Evolutionary conservation across 371 early-diverging fungal species (phyloP).

Genomic region (Chytridiales sp.): DNA sequence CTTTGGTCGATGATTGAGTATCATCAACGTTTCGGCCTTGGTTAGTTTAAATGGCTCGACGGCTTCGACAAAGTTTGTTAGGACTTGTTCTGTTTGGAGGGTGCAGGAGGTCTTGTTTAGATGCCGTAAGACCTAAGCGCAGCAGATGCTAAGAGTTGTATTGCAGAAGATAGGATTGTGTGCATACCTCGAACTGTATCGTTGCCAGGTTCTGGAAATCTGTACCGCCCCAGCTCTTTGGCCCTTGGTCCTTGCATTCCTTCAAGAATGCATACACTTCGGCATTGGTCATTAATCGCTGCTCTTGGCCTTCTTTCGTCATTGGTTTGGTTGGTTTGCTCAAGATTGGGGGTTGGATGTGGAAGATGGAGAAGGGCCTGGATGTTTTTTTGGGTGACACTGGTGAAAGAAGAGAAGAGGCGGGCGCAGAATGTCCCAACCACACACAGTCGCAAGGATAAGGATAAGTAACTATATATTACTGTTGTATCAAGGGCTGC

Average conservation of each 20-base stretch:
- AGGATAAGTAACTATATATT: not conserved
- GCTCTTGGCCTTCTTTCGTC: too few species aligned
- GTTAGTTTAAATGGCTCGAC: conserved; percentile 27
- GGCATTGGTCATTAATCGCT: too few species aligned
- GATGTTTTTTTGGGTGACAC: not conserved
- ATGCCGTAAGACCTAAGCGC: conserved; percentile 17
- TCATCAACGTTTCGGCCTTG: conserved; percentile 37
- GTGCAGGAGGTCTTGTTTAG: conserved; percentile 15
- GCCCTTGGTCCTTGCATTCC: conserved; percentile 1
- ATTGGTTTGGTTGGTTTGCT: too few species aligned
- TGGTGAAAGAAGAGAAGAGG: not conserved
- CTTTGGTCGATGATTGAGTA: conserved; percentile 34
- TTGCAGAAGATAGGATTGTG: not conserved
- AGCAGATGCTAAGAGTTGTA: not conserved
- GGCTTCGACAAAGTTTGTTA: conserved; percentile 11
- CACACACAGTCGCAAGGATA: not conserved
- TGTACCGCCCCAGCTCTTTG: not conserved
- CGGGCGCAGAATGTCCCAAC: not conserved
- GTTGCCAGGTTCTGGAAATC: conserved; percentile 10
- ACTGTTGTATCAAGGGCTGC: not conserved
- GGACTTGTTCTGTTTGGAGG: conserved; percentile 4
- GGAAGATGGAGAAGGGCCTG: not conserved
- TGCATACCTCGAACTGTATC: conserved; percentile 19
- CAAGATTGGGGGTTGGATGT: too few species aligned
- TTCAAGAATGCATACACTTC: conserved; percentile 8